Evolutionary conservation across 1,284 basidiomycete genomes (phyloP).

Genomic region (Apiotrichum domesticum): DNA sequence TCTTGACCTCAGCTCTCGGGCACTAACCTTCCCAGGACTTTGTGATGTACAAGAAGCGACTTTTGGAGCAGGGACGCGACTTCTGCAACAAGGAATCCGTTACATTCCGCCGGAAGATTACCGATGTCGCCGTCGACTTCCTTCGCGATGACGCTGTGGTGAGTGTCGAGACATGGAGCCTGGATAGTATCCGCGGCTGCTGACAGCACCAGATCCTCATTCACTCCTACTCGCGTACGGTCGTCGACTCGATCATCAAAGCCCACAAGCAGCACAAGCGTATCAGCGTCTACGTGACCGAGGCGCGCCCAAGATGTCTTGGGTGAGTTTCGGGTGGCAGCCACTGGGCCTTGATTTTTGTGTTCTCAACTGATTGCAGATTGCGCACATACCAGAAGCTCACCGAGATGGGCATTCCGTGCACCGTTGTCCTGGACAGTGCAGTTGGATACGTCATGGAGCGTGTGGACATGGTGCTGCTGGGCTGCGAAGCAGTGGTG

Average conservation of each 20-base stretch:
- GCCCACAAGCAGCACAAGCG: slow-evolving; percentile 80
- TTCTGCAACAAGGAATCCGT: slow-evolving; percentile 35
- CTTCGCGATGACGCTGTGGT: slow-evolving; percentile 90
- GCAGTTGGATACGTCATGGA: slow-evolving; percentile 97
- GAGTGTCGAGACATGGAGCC: slow-evolving; percentile 32
- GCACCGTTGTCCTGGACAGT: slow-evolving; percentile 89
- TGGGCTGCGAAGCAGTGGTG: slow-evolving; percentile 95
- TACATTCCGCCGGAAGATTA: slow-evolving; percentile 79
- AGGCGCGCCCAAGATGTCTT: slow-evolving; percentile 35
- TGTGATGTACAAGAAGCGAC: slow-evolving; percentile 34
- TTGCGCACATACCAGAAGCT: slow-evolving; percentile 81
- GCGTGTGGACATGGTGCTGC: slow-evolving; percentile 86
- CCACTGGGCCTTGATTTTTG: no score
- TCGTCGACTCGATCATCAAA: slow-evolving; percentile 83
- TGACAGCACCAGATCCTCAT: slow-evolving; percentile 67
- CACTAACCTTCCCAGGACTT: slow-evolving; percentile 32
- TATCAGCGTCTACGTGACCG: slow-evolving; percentile 94
- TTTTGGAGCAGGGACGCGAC: slow-evolving; percentile 43
- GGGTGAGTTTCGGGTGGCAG: slow-evolving; percentile 19
- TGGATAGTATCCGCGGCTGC: neutral
- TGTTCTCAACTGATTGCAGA: slow-evolving; percentile 48
- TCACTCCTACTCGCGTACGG: slow-evolving; percentile 92
- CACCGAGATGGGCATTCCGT: slow-evolving; percentile 80
- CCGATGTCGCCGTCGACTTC: slow-evolving; percentile 80
- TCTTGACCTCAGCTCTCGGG: neutral